Evolutionary conservation across 2,329 filamentous ascomycete species (phyloP).

Genomic region (Diaporthe amygdali): DNA sequence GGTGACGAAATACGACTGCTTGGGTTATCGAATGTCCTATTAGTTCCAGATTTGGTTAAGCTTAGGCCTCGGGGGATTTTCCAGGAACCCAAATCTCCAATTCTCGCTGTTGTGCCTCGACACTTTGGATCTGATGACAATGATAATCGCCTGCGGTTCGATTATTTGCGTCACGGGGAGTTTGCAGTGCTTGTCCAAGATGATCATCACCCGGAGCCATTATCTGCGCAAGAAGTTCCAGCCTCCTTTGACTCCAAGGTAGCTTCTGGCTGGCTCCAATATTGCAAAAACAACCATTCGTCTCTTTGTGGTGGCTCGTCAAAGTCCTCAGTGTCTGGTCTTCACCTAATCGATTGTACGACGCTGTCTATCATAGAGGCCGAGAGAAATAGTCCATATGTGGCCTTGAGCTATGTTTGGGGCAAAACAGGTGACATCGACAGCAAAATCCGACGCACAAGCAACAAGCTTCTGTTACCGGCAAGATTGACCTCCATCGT

Average conservation of each 20-base stretch:
- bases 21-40: not conserved
- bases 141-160: too few relatives aligned
- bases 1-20: not conserved
- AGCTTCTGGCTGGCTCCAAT: not conserved
- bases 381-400: not conserved
- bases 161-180: not conserved
- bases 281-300: not conserved
- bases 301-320: not conserved
- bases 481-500: not conserved
- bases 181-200: not conserved
- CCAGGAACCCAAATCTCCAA: not conserved
- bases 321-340: not conserved
- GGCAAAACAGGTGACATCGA: not conserved
- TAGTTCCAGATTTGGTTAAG: not conserved
- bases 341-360: not conserved
- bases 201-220: not conserved
- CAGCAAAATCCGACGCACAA: not conserved
- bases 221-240: not conserved
- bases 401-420: conserved; percentile 1
- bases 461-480: not conserved
- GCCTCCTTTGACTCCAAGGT: not conserved
- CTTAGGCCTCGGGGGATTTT: not conserved
- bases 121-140: not conserved
- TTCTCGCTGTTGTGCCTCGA: not conserved
- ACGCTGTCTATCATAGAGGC: not conserved